phyloP scores from a whole-genome alignment of 2,329 filamentous ascomycete genomes.

The Neopestalotiopsis clavispora region DNA sequence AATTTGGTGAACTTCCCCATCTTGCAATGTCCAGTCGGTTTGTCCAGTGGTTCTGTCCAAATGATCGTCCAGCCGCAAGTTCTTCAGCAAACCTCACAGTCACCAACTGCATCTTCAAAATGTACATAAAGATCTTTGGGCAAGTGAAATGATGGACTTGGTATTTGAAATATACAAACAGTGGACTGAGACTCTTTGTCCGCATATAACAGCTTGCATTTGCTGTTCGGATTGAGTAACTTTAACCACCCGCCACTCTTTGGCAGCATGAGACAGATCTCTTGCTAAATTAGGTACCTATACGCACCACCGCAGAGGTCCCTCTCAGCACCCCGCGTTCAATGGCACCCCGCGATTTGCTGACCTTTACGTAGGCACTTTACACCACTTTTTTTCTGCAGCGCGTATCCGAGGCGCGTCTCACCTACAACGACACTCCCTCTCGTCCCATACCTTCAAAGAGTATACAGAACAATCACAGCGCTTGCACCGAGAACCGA shows the following conservation, averaged over 20 bases:
- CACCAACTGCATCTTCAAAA: no score
- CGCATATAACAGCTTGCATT: no score
- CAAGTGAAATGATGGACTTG: not conserved
- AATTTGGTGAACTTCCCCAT: no score
- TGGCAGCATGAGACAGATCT: not conserved
- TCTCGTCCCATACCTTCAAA: not conserved
- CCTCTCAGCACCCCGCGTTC: not conserved
- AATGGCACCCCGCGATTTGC: not conserved
- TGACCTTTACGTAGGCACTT: not conserved
- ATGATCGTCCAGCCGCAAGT: no score
- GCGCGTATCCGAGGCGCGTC: not conserved
- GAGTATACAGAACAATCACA: not conserved
- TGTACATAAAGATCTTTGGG: no score
- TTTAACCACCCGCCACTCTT: not conserved
- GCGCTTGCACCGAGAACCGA: not conserved
- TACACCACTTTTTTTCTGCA: not conserved
- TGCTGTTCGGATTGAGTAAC: not conserved
- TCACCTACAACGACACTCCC: not conserved
- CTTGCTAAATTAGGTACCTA: not conserved
- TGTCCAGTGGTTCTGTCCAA: no score
- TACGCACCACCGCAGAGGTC: not conserved
- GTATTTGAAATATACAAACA: not conserved
- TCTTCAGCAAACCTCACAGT: no score
- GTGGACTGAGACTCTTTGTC: not conserved
- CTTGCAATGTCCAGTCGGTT: no score